A percentile compares a stretch with the other conserved stretches of the same genome.
Evolutionary conservation across 495 filamentous ascomycete species (phyloP).

Genomic region (Aspergillus steynii): DNA sequence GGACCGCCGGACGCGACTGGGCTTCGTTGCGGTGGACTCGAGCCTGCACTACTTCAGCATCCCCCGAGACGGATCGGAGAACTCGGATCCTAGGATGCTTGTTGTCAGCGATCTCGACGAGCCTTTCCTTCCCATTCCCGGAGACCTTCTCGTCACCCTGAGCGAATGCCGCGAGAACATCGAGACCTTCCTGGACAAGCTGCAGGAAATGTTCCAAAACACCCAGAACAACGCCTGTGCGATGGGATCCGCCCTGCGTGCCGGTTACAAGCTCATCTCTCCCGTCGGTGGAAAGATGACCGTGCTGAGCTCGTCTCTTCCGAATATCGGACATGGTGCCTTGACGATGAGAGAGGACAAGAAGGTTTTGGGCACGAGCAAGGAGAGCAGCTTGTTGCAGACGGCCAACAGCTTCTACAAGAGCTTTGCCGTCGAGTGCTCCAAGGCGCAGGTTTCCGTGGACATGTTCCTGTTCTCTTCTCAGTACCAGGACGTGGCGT

Average conservation of each 20-base stretch:
- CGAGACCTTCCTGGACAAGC: slow-evolving; percentile 84
- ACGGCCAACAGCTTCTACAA: slow-evolving; percentile 97
- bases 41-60: slow-evolving; percentile 95
- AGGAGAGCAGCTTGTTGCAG: slow-evolving; percentile 83
- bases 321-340: slow-evolving; percentile 88
- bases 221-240: slow-evolving; percentile 83
- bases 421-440: slow-evolving; percentile 97
- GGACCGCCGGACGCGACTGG: slow-evolving; percentile 85
- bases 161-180: slow-evolving; percentile 87
- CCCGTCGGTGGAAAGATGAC: slow-evolving; percentile 92
- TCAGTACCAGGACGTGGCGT: slow-evolving; percentile 96
- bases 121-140: slow-evolving; percentile 92
- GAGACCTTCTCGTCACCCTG: slow-evolving; percentile 88
- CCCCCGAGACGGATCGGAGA: slow-evolving; percentile 81
- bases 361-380: slow-evolving; percentile 90
- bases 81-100: slow-evolving; percentile 81
- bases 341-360: slow-evolving; percentile 95
- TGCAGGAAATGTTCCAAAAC: slow-evolving; percentile 95
- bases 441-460: slow-evolving; percentile 96
- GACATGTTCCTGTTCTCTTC: slow-evolving; percentile 99
- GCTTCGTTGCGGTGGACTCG: slow-evolving; percentile 94
- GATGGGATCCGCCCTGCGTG: slow-evolving; percentile 89
- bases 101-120: slow-evolving; percentile 96
- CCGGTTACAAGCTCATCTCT: slow-evolving; percentile 92
- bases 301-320: slow-evolving; percentile 83